Percentiles rank a stretch among this genome's conserved stretches.
Evolutionary conservation across 805 yeast species (phyloP).

Genomic region (Sugiyamaella qingdaonensis): DNA sequence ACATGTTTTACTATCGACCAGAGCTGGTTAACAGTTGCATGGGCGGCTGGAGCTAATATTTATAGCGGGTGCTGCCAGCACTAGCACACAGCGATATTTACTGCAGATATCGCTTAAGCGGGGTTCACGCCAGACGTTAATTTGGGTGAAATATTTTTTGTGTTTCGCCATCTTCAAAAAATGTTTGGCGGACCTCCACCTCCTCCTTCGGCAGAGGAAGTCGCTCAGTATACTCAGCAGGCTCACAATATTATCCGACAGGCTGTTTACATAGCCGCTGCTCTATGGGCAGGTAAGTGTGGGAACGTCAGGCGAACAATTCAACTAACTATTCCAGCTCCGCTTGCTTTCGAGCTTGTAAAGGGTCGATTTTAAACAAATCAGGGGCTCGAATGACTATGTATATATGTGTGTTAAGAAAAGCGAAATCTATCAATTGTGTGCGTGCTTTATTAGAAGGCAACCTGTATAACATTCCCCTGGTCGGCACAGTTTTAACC

Average conservation of each 20-base stretch:
- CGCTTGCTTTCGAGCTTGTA: constrained; percentile 36
- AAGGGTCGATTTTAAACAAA: constrained; percentile 32
- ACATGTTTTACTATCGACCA: not conserved
- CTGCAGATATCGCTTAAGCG: no score
- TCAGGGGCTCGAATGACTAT: not conserved
- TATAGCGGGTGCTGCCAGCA: no score
- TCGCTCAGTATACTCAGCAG: constrained; percentile 29
- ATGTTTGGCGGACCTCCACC: constrained; percentile 39
- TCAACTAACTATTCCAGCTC: constrained; percentile 25
- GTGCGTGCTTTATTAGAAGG: no score
- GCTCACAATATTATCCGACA: constrained; percentile 29
- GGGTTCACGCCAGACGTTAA: no score
- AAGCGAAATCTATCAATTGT: no score
- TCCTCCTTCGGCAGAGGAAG: constrained; percentile 37
- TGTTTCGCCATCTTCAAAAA: not conserved
- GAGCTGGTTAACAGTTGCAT: no score
- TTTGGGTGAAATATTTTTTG: no score
- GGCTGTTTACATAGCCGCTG: constrained; percentile 33
- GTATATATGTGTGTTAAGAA: not conserved
- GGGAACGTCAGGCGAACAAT: not conserved
- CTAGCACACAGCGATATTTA: no score
- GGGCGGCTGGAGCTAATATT: no score
- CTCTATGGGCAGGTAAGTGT: constrained; percentile 38
- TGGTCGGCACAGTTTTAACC: no score
- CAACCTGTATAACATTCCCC: no score